Evolutionary conservation across 805 yeast species (phyloP).

Genomic region (Candida alai): DNA sequence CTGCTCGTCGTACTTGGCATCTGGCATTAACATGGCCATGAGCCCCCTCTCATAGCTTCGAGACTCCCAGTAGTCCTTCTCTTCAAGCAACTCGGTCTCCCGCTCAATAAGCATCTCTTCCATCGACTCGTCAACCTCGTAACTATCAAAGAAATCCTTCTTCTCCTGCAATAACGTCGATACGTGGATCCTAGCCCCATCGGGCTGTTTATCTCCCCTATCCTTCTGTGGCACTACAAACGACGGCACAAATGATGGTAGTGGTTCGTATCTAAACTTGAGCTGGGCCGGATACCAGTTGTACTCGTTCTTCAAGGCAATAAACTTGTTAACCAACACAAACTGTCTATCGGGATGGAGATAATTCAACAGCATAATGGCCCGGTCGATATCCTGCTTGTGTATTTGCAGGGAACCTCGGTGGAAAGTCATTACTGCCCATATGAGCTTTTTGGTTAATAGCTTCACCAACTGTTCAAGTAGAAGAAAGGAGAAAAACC

Average conservation of each 20-base stretch:
- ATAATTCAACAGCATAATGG: conserved; percentile 2
- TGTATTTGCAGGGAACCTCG: neutral
- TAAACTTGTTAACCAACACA: conserved; percentile 1
- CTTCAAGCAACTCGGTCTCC: conserved; percentile 5
- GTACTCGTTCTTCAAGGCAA: no score
- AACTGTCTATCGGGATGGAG: neutral
- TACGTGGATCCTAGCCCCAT: conserved; percentile 1
- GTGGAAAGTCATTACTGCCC: conserved; percentile 2
- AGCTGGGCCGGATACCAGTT: neutral
- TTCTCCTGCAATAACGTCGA: neutral
- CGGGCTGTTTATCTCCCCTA: neutral
- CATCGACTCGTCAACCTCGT: conserved; percentile 2
- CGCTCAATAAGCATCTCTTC: conserved; percentile 3
- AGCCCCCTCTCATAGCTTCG: conserved; percentile 11
- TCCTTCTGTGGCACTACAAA: conserved; percentile 1
- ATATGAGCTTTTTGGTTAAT: conserved; percentile 14
- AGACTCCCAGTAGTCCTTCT: conserved; percentile 7
- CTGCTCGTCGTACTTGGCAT: neutral
- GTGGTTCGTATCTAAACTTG: neutral
- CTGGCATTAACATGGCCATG: conserved; percentile 4
- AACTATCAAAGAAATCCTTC: neutral
- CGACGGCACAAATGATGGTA: neutral
- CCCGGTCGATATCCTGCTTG: neutral
- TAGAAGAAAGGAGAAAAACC: conserved; percentile 12
- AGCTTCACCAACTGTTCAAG: conserved; percentile 18